These are phyloP conservation scores for Mimosa bimucronata DNA, from an alignment of 306 rosid species.

Conservation along the genomic window DNA sequence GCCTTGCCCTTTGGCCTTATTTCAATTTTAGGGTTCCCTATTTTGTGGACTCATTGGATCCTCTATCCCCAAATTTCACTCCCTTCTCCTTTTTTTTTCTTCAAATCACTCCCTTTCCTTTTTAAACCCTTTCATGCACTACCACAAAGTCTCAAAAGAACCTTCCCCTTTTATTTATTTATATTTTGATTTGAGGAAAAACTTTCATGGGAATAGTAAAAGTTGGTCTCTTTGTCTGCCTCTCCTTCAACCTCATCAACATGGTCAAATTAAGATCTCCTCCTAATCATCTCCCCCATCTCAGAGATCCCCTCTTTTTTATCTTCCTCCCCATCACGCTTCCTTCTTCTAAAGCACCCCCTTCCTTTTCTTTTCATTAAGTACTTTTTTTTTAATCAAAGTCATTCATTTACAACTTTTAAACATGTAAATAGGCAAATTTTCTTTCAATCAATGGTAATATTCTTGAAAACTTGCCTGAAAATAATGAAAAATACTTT, in stretches of 20 bases:
- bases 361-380: no score
- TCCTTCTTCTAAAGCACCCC: background rate
- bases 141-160: conserved; percentile 39
- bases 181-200: no score
- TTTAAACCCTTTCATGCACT: background rate
- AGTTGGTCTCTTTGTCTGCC: conserved; percentile 74
- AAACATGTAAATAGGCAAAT: no score
- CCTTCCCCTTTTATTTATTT: conserved; percentile 26
- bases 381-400: no score
- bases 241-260: conserved; percentile 36
- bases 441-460: no score
- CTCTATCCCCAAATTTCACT: background rate
- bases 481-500: no score
- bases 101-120: background rate
- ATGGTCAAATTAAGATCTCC: conserved; percentile 45
- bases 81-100: no score
- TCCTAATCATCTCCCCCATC: background rate
- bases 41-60: conserved; percentile 39
- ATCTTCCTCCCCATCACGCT: conserved; percentile 33
- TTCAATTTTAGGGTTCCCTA: background rate
- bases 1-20: background rate
- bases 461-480: background rate
- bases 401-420: no score
- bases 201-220: conserved; percentile 58
- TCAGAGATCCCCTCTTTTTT: conserved; percentile 14